Base-by-base conservation (phyloP, 192 early-diverging fungal species). In the Mortierella hygrophila region DNA sequence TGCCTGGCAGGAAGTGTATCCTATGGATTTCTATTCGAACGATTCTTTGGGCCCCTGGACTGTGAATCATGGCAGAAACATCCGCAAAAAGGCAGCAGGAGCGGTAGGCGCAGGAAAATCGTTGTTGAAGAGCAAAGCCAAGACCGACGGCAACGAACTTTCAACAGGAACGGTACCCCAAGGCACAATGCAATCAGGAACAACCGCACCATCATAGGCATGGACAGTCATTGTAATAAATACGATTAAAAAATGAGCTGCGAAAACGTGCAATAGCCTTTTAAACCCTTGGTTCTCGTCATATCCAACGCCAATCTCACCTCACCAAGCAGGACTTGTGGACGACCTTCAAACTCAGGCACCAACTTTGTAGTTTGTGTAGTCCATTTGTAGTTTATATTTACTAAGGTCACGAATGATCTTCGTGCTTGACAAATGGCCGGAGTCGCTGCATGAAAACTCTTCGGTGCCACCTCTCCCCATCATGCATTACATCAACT, bases 21-120 rank as follows among this genome's bases (percentile, higher is more conserved):
- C 99, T 55, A 99, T 99, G 98, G 99, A 99, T 83, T 99, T 97
- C 89, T 99, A 99, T 87, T 93, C 97, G 1, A 94, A 94, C 83
- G 96, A 97, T 70, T 95, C 94, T 68, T 88, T 97, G 40, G 98
- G 98, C 2, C 94, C 96, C 2, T 98, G 97, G 97, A 98, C 98
- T 6, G 96, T 96, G 38, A 99, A 99, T 85, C 95, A 97, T 82
- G 93, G 93, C 32, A 74, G 89, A 71, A 89, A 89, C 78, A 85
- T 88, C 29, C 73, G 79, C 41, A 88, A 83, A 75, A 85, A 85
- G 46, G 5, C 77, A 23, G 32, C 52, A 16, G 65, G 63, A 2
- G 65, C 49, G 18, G 81, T 42, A 35, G 20, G 18, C 23, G 44
- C 65, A 47, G 73, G 8, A 68, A 35, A 42, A 46, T 41, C 41